Evolutionary conservation across 345 rosid species (phyloP).

Genomic region (Melaleuca quinquenervia): DNA sequence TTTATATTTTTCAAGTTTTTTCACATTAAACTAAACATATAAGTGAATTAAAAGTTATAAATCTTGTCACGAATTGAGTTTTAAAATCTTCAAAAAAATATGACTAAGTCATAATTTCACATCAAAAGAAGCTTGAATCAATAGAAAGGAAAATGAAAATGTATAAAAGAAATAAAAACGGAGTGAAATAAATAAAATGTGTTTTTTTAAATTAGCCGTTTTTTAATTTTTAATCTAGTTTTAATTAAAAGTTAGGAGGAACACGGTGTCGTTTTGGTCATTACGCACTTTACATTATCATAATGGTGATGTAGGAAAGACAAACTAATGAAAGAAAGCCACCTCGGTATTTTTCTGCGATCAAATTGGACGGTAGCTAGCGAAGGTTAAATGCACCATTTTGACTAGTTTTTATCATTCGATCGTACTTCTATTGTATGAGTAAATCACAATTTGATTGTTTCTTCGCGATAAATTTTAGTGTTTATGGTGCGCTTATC

Average conservation of each 20-base stretch:
- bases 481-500: neutral
- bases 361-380: rapidly evolving
- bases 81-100: rapidly evolving
- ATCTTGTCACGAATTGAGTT: rapidly evolving
- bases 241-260: too few relatives aligned
- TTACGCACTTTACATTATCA: rapidly evolving
- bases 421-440: rapidly evolving
- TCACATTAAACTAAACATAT: rapidly evolving
- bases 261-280: too few relatives aligned
- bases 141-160: too few relatives aligned
- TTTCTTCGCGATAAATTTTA: neutral
- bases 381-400: rapidly evolving
- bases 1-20: neutral
- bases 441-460: too few relatives aligned
- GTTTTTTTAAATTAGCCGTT: too few relatives aligned
- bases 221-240: too few relatives aligned
- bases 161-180: too few relatives aligned
- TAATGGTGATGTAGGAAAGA: neutral
- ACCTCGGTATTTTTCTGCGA: rapidly evolving
- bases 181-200: too few relatives aligned
- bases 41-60: rapidly evolving
- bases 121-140: too few relatives aligned
- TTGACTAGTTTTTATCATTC: rapidly evolving
- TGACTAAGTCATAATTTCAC: rapidly evolving
- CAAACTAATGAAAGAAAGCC: neutral